phyloP scores from a whole-genome alignment of 1,284 basidiomycete genomes.

The Cryptococcus neoformans region DNA sequence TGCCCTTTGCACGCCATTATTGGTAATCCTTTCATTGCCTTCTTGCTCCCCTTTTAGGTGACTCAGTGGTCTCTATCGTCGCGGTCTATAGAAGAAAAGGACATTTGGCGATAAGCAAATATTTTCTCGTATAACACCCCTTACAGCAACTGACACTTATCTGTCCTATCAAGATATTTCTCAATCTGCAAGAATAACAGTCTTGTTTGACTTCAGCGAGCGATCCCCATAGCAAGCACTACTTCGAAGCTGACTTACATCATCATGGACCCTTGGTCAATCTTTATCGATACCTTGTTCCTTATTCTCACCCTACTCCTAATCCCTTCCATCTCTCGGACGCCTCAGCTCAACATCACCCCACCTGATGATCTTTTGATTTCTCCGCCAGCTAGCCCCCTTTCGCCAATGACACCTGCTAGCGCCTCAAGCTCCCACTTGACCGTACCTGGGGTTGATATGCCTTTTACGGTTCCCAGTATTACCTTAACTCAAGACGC shows the following conservation, averaged over 20 bases:
- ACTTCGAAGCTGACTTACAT: not conserved
- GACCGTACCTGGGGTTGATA: slow-evolving; percentile 2
- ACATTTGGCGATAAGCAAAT: too few species aligned
- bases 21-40: too few species aligned
- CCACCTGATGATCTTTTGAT: slow-evolving; percentile 3
- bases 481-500: slow-evolving; percentile 16
- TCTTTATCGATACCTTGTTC: slow-evolving; percentile 23
- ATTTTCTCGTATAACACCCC: too few species aligned
- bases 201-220: too few species aligned
- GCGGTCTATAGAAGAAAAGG: too few species aligned
- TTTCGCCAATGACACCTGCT: slow-evolving; percentile 1
- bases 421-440: not conserved
- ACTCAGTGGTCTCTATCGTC: too few species aligned
- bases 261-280: not conserved
- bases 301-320: slow-evolving; percentile 22
- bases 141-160: too few species aligned
- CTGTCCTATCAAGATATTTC: too few species aligned
- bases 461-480: slow-evolving; percentile 8
- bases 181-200: too few species aligned
- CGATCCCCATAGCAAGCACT: not conserved
- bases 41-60: too few species aligned
- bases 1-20: too few species aligned
- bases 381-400: slow-evolving; percentile 5
- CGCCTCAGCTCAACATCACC: not conserved
- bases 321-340: slow-evolving; percentile 8